Evolutionary conservation across 768 basidiomycete species (phyloP), one percentile per base, ranked within the genome.

Genomic region (Pleurotus salmoneostramineus): DNA sequence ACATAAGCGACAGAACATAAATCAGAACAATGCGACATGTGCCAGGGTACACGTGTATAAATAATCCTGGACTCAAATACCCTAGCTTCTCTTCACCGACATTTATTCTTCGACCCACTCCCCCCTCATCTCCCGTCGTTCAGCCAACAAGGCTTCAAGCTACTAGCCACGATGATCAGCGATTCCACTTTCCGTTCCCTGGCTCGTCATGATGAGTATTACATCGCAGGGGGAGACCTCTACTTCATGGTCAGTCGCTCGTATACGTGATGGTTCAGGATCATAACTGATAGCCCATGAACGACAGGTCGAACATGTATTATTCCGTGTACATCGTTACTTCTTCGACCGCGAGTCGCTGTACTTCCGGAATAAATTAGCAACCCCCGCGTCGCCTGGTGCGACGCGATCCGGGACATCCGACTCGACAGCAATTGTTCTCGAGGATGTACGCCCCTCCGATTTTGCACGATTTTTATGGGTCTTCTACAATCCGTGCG

Each of bases 401-500:
- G 66, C 69, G 8, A 50, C 56, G n/a, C 69, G 64, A 3, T 66
- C 64, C 47, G 79, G 80, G 6, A 69, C 71, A 3, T 51, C 69
- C 1, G 81, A 83, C 35, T 58, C 59, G 0, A 74, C 70, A 42
- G 79, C 82, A 0, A 74, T 84, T 46, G 67, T 79, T 1, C 61
- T 82, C 3, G 72, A 78, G 5, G 71, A 77, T 1, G 74, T 80
- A 3, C 66, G 62, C 1, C 65, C 71, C 0, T 17, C 64, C 3
- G 77, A 78, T 7, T 78, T 82, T 56, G 74, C 75, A 5, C 70
- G 71, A 1, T 74, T 87, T 0, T 63, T 85, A 0, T 84, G 82
- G 83, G 76, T 86, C 0, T 82, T 83, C 61, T 84, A 82, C 17
- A 82, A 83, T 45, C 72, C 72, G 80, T 82, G 61, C 60, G 74